Percentiles rank a stretch among this genome's conserved stretches.
Evolutionary conservation across 768 basidiomycete species (phyloP).

Genomic region (Phylloporus scabripes): DNA sequence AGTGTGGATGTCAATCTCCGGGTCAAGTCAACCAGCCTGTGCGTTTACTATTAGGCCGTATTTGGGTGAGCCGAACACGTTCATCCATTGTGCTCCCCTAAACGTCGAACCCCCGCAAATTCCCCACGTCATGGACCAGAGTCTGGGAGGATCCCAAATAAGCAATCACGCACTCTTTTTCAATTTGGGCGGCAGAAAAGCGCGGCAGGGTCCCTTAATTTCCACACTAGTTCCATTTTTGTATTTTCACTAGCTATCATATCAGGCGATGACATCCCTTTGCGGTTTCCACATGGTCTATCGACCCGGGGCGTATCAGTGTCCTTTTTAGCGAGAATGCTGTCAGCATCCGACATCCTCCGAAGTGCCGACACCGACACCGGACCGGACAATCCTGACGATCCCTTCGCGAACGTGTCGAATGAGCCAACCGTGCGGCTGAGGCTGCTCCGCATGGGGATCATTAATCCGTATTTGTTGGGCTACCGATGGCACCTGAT

Average conservation of each 20-base stretch:
- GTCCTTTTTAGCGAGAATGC: constrained; percentile 6
- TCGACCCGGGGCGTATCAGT: constrained; percentile 20
- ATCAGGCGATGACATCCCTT: not conserved
- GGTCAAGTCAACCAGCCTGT: constrained; percentile 1
- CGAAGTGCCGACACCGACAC: constrained; percentile 8
- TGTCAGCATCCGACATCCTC: constrained; percentile 27
- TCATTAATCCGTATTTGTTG: constrained; percentile 22
- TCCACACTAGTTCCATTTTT: constrained; percentile 4
- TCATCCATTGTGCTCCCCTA: constrained; percentile 9
- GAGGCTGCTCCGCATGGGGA: constrained; percentile 17
- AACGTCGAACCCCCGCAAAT: constrained; percentile 15
- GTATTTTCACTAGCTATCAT: not conserved
- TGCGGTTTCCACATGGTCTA: constrained; percentile 16
- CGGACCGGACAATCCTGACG: constrained; percentile 30
- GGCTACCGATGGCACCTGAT: constrained; percentile 20
- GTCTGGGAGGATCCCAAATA: constrained; percentile 6
- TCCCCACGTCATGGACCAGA: constrained; percentile 18
- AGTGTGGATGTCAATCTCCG: constrained; percentile 17
- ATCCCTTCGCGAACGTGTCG: constrained; percentile 27
- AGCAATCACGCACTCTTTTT: not conserved
- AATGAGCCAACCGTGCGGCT: constrained; percentile 16
- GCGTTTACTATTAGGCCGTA: not conserved
- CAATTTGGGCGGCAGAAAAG: not conserved
- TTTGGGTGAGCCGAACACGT: not conserved
- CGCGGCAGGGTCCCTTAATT: constrained; percentile 15